Evolutionary conservation across 1,139 yeast species (phyloP).

Genomic region (Diutina neorugosa): DNA sequence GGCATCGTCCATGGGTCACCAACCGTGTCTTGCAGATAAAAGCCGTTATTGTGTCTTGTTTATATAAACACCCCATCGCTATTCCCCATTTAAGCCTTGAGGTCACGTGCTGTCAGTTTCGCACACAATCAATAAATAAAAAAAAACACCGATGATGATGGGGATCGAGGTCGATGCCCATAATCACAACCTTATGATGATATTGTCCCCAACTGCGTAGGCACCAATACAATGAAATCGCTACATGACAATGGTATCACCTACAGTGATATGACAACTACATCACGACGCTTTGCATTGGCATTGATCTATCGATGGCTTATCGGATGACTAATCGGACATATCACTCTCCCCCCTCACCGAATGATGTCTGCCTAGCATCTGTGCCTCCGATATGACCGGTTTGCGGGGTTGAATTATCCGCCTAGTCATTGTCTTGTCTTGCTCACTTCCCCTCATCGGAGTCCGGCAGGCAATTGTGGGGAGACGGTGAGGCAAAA

Average conservation of each 20-base stretch:
- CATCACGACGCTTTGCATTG: too few relatives aligned
- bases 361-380: too few relatives aligned
- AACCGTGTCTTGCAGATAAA: too few relatives aligned
- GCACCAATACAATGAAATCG: background rate
- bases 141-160: background rate
- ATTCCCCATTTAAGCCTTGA: background rate
- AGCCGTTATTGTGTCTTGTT: background rate
- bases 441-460: background rate
- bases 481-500: background rate
- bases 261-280: background rate
- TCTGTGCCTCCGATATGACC: too few relatives aligned
- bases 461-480: background rate
- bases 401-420: too few relatives aligned
- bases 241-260: background rate
- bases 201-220: too few relatives aligned
- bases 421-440: background rate
- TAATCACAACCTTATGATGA: too few relatives aligned
- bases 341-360: too few relatives aligned
- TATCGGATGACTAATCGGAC: too few relatives aligned
- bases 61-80: background rate
- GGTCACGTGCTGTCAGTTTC: background rate
- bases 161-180: background rate
- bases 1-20: too few relatives aligned
- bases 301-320: too few relatives aligned
- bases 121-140: background rate